phyloP scores from a whole-genome alignment of 2,329 filamentous ascomycete species.

The Bertia moriformis region DNA sequence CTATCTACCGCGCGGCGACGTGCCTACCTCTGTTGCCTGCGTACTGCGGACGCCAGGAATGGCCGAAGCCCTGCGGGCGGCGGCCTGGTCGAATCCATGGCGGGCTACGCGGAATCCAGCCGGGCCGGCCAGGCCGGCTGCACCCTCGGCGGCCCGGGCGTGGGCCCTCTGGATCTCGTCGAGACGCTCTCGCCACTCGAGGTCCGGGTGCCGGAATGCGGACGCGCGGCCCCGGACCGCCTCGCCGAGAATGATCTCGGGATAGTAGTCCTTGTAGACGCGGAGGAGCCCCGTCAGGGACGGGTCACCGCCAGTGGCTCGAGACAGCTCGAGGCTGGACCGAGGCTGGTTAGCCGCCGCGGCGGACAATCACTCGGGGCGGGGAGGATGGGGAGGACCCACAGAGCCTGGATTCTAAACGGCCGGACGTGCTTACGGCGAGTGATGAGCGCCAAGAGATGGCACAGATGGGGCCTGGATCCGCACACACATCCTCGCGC shows the following conservation, averaged over 20 bases:
- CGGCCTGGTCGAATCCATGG: constrained; percentile 30
- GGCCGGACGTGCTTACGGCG: constrained; percentile 70
- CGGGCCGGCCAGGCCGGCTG: constrained; percentile 21
- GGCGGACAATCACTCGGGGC: constrained; percentile 6
- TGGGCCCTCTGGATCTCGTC: constrained; percentile 50
- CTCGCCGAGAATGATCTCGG: constrained; percentile 70
- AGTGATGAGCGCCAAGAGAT: constrained; percentile 66
- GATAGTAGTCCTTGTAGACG: constrained; percentile 84
- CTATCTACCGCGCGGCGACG: no score
- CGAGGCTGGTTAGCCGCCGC: constrained; percentile 1
- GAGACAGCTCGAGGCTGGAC: constrained; percentile 37
- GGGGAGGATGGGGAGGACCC: constrained; percentile 13
- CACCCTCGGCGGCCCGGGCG: constrained; percentile 28
- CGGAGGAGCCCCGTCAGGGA: constrained; percentile 60
- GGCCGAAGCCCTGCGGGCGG: constrained; percentile 27
- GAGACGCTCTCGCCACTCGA: constrained; percentile 57
- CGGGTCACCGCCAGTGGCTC: constrained; percentile 57
- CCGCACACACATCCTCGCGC: constrained; percentile 14
- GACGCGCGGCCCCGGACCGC: constrained; percentile 43
- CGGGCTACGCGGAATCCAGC: constrained; percentile 57
- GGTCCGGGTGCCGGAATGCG: constrained; percentile 61
- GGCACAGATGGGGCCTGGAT: constrained; percentile 54
- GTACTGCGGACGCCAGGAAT: constrained; percentile 62
- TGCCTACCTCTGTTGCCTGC: constrained; percentile 52
- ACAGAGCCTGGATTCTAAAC: constrained; percentile 68